Evolutionary conservation across 805 yeast species (phyloP).

Genomic region (Yamadazyma phyllophila): DNA sequence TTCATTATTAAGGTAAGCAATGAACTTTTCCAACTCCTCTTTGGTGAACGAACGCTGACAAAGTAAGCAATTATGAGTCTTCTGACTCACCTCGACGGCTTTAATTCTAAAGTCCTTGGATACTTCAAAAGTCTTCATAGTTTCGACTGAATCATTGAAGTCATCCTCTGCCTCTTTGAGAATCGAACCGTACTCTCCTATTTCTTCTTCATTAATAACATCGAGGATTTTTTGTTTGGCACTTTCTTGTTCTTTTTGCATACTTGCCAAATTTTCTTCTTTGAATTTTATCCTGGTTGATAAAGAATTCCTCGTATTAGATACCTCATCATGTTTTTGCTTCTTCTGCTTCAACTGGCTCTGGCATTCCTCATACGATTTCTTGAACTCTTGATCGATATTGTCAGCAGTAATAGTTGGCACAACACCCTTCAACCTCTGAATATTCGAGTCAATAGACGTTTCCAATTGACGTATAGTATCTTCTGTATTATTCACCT

Average conservation of each 20-base stretch:
- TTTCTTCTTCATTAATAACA: slow-evolving; percentile 32
- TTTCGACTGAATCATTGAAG: slow-evolving; percentile 58
- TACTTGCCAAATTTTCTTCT: background rate
- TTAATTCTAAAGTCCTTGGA: slow-evolving; percentile 66
- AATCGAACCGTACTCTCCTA: slow-evolving; percentile 50
- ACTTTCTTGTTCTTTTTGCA: background rate
- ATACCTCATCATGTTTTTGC: background rate
- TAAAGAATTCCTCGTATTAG: slow-evolving; percentile 1
- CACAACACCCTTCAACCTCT: background rate
- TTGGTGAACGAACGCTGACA: slow-evolving; percentile 67
- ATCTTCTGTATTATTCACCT: slow-evolving; percentile 16
- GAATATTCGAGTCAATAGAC: background rate
- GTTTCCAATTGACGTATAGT: slow-evolving; percentile 7
- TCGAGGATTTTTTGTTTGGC: slow-evolving; percentile 17
- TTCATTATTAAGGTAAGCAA: slow-evolving; percentile 26
- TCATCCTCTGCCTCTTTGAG: slow-evolving; percentile 60
- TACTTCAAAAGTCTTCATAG: slow-evolving; percentile 65
- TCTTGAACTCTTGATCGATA: slow-evolving; percentile 4
- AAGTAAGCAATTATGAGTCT: slow-evolving; percentile 60
- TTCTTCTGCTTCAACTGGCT: background rate
- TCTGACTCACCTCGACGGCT: slow-evolving; percentile 64
- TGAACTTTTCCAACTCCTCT: slow-evolving; percentile 27
- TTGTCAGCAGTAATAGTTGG: background rate
- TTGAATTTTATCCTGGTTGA: slow-evolving; percentile 4
- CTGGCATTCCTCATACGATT: background rate